Conservation (phyloP, 768 basidiomycete species). For the Russula sp. region DNA sequence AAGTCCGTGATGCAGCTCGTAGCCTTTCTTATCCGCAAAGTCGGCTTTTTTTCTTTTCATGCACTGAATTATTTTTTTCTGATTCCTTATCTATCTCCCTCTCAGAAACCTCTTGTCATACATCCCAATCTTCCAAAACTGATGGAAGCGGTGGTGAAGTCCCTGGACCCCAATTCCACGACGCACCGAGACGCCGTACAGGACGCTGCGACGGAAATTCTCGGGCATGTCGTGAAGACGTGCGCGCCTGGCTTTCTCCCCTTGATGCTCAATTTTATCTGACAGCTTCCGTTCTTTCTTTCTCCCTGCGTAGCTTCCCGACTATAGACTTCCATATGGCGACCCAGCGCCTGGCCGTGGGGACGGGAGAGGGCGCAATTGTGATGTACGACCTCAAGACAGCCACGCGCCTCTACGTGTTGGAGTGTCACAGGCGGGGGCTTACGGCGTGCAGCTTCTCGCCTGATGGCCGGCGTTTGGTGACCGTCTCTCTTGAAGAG, state of each 20-base stretch:
- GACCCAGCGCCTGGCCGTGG: constrained; percentile 86
- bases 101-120: constrained; percentile 79
- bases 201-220: constrained; percentile 89
- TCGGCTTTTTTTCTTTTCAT: constrained; percentile 32
- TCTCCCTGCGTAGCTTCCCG: constrained; percentile 59
- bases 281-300: background rate
- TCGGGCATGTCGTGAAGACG: constrained; percentile 94
- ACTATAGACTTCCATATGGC: constrained; percentile 90
- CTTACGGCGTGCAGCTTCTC: constrained; percentile 89
- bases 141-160: constrained; percentile 95
- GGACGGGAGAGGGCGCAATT: constrained; percentile 90
- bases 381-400: constrained; percentile 97
- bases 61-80: background rate
- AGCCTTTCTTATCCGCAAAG: constrained; percentile 91
- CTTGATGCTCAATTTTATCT: background rate
- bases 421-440: constrained; percentile 83
- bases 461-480: constrained; percentile 85
- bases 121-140: constrained; percentile 80
- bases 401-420: constrained; percentile 89
- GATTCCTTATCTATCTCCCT: background rate
- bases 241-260: constrained; percentile 43
- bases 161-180: constrained; percentile 85
- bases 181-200: constrained; percentile 77
- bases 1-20: constrained; percentile 91
- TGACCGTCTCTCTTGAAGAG: constrained; percentile 85